phyloP scores from a whole-genome alignment of 331 rosid species.

The Acacia concinna region DNA sequence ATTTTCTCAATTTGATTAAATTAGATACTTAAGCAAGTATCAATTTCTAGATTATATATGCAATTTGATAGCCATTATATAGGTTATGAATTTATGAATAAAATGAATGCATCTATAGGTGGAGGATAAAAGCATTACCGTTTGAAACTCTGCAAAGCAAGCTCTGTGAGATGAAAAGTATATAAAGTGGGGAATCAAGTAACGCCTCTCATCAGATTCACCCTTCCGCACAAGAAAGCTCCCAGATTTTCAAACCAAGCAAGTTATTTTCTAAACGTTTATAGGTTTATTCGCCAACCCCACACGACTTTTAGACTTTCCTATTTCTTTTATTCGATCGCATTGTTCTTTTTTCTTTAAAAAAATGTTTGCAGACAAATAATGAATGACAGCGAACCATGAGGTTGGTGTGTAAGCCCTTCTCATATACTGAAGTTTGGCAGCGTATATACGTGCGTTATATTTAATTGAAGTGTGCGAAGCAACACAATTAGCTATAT shows the following conservation, averaged over 20 bases:
- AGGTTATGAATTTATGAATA: neutral
- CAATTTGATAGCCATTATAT: neutral
- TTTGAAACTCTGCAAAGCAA: slow-evolving; percentile 1
- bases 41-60: no score
- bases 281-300: neutral
- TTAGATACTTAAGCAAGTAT: no score
- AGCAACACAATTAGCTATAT: neutral
- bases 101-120: neutral
- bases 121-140: neutral
- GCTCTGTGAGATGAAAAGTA: neutral
- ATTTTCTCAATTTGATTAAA: no score
- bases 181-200: neutral
- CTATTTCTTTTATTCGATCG: neutral
- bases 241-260: slow-evolving; percentile 7
- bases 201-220: neutral
- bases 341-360: neutral
- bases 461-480: neutral
- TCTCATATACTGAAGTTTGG: neutral
- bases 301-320: slow-evolving; percentile 3
- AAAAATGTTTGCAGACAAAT: neutral
- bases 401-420: neutral
- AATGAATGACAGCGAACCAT: neutral
- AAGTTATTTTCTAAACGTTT: slow-evolving; percentile 4
- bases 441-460: neutral
- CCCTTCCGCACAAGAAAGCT: neutral